A percentile compares a stretch with the other conserved stretches of the same genome.
These are phyloP conservation scores for Myrica gale DNA, from an alignment of 306 rosid genomes.

Conservation along the genomic window DNA sequence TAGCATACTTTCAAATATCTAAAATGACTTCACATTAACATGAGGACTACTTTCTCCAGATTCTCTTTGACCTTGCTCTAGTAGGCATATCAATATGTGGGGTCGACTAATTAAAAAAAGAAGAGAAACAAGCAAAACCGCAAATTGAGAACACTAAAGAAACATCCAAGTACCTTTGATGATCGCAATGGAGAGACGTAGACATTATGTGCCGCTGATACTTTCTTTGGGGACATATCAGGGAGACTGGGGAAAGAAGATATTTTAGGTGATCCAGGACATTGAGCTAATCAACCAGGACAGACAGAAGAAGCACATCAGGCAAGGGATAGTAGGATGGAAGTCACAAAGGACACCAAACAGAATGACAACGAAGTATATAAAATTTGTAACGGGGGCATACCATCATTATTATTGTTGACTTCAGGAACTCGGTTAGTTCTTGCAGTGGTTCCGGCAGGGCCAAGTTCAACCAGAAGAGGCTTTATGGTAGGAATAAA, in stretches of 20 bases:
- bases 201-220: constrained; percentile 88
- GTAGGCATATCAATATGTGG: constrained; percentile 6
- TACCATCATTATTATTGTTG: constrained; percentile 66
- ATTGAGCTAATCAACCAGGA: constrained; percentile 53
- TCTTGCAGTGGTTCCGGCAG: constrained; percentile 59
- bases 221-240: constrained; percentile 99
- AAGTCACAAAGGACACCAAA: constrained; percentile 17
- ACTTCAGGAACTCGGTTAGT: constrained; percentile 59
- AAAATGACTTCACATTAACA: background rate
- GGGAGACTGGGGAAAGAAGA: constrained; percentile 92
- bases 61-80: constrained; percentile 10
- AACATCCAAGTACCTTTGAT: constrained; percentile 68
- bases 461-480: constrained; percentile 86
- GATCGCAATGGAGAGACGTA: constrained; percentile 95
- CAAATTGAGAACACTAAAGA: constrained; percentile 9
- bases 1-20: background rate
- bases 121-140: constrained; percentile 11
- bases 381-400: constrained; percentile 16
- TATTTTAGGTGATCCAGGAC: constrained; percentile 92
- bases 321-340: constrained; percentile 26
- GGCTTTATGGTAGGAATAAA: constrained; percentile 88
- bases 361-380: constrained; percentile 3
- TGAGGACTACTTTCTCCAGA: background rate
- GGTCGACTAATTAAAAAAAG: background rate
- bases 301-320: constrained; percentile 16